Evolutionary conservation across 768 basidiomycete species (phyloP), one percentile per base, ranked within the genome.

Genomic region (Leccinum subgranulosum): DNA sequence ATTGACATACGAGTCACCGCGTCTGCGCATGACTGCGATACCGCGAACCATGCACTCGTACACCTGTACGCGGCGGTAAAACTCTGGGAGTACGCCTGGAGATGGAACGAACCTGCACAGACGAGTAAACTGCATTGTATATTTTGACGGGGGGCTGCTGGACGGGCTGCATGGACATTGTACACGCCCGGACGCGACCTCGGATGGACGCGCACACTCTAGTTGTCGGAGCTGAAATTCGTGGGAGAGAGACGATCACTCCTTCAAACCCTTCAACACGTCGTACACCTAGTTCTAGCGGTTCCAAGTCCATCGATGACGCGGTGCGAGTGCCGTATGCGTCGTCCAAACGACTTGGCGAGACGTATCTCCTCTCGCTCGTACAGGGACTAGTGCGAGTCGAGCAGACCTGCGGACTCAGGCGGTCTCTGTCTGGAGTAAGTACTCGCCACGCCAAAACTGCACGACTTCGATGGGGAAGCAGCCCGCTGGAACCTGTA

Each of bases 31-130:
- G 64, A 99, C 96, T 1, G 96, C 96, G 69, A 98, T 98, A 39
- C 95, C 95, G 67, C 96, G 84, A 63, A 97, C 89, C 93, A 98
- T 97, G 69, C 94, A 96, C 75, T 98, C 95, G 74, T 94, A 96
- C 23, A 98, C 95, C 86, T 96, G 45, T 1, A 0, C 15, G 31
- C 12, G 29, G 34, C 43, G 45, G 45, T 46, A 15, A 46, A 46
- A 15, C 21, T 14, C 45, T 19, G 45, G 12, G 11, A 11, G 12
- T 28, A 15, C 25, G 21, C 6, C n/a, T 3, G 7, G 45, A 50
- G 23, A 6, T 2, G 6, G 5, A 5, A 77, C 55, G 15, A 34
- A 80, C 90, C 87, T 92, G 90, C 9, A 94, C 92, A 9, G 90
- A 91, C 19, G 90, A 92, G 67, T 94, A 93, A 49, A 94, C 92